phyloP scores from a whole-genome alignment of 306 rosid species.

The Cajanus cajan region DNA sequence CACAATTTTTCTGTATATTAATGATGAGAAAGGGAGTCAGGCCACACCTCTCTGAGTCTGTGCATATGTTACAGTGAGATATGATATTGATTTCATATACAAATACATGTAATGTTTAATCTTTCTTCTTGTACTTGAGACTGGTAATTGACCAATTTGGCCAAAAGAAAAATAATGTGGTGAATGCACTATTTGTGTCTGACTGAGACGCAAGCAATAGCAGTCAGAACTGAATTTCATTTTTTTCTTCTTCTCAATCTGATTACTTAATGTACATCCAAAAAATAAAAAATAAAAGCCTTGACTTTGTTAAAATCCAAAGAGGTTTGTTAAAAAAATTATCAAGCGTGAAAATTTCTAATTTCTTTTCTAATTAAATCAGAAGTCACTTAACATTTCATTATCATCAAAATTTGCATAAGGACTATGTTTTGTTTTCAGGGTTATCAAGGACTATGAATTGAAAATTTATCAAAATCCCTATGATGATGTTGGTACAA shows the following conservation, averaged over 20 bases:
- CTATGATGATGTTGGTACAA: background rate
- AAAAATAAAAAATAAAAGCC: background rate
- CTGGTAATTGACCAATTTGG: background rate
- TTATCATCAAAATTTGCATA: background rate
- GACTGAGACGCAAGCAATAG: background rate
- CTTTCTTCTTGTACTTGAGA: background rate
- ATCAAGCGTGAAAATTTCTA: background rate
- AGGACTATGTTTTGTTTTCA: background rate
- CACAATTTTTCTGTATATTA: slow-evolving; percentile 21
- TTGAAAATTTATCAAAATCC: slow-evolving; percentile 4
- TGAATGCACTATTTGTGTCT: background rate
- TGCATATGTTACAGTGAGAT: background rate
- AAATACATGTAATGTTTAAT: background rate
- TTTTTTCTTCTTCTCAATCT: background rate
- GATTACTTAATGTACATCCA: background rate
- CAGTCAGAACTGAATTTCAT: background rate
- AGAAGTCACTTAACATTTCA: background rate
- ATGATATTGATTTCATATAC: slow-evolving; percentile 19
- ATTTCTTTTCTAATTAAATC: background rate
- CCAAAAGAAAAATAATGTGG: background rate
- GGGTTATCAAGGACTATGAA: slow-evolving; percentile 6
- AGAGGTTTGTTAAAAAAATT: background rate
- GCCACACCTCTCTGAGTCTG: slow-evolving; percentile 2
- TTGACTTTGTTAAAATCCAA: background rate
- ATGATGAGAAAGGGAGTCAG: slow-evolving; percentile 19